These are phyloP conservation scores for Spathaspora boniae DNA, from an alignment of 805 yeast species.

Conservation along the genomic window DNA sequence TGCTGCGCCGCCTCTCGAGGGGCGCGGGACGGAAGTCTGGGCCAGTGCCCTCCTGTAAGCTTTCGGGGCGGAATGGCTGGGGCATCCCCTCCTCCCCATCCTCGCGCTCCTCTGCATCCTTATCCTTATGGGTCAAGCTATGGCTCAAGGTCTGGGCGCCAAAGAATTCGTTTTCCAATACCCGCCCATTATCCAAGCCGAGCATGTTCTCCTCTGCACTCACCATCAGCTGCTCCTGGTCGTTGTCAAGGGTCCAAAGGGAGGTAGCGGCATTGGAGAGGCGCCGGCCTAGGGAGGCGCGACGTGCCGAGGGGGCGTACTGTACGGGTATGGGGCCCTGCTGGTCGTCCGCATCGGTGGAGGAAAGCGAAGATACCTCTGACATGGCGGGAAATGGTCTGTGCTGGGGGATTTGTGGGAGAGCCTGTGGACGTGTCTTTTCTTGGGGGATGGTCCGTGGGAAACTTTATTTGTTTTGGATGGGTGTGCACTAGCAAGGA, in stretches of 20 bases:
- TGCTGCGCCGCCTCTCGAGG: too few relatives aligned
- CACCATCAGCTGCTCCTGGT: background rate
- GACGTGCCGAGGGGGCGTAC: background rate
- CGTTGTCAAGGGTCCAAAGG: background rate
- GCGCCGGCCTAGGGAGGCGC: conserved; percentile 13
- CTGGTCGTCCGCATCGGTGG: too few relatives aligned
- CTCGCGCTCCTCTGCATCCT: conserved; percentile 4
- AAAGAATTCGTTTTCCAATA: conserved; percentile 11
- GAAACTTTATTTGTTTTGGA: too few relatives aligned
- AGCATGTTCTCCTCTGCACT: conserved; percentile 7
- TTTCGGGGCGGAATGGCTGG: background rate
- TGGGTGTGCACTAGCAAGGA: too few relatives aligned
- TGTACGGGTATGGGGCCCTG: background rate
- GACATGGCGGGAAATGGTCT: too few relatives aligned
- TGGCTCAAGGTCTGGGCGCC: conserved; percentile 11
- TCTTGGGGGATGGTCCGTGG: too few relatives aligned
- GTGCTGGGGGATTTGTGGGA: too few relatives aligned
- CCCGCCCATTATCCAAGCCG: conserved; percentile 6
- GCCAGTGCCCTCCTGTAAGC: background rate
- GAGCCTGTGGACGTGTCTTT: too few relatives aligned
- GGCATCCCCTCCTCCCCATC: too few relatives aligned
- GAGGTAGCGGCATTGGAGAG: conserved; percentile 15
- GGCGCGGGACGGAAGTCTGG: conserved; percentile 3
- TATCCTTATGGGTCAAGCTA: conserved; percentile 3
- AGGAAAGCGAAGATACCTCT: too few relatives aligned